Evolutionary conservation across 306 rosid species (phyloP).

Genomic region (Sechiopsis laciniata): DNA sequence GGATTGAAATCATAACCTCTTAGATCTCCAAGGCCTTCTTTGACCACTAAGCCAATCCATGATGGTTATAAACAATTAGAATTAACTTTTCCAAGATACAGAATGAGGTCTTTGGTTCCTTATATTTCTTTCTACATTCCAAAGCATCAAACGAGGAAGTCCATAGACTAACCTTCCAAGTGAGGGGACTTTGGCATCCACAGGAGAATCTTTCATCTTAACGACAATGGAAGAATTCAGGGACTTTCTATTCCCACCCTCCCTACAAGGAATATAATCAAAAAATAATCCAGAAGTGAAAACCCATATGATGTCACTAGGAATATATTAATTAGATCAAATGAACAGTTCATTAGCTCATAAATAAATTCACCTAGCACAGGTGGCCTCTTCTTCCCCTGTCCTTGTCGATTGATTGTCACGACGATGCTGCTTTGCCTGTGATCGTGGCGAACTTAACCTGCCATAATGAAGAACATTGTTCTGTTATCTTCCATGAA

Average conservation of each 20-base stretch:
- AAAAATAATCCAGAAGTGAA: neutral
- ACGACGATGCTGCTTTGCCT: slow-evolving; percentile 37
- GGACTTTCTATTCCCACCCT: slow-evolving; percentile 38
- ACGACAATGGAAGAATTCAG: slow-evolving; percentile 34
- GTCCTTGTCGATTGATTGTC: slow-evolving; percentile 41
- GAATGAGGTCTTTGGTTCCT: slow-evolving; percentile 27
- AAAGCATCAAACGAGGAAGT: slow-evolving; percentile 25
- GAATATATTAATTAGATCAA: neutral
- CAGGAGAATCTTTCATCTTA: slow-evolving; percentile 39
- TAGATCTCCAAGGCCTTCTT: too few relatives aligned
- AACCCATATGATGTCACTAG: slow-evolving; percentile 4
- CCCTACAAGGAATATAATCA: slow-evolving; percentile 34
- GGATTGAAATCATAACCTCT: too few relatives aligned
- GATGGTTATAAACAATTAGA: neutral
- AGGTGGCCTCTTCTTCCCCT: slow-evolving; percentile 40
- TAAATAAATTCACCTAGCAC: slow-evolving; percentile 30
- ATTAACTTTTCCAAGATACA: neutral
- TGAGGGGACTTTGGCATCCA: slow-evolving; percentile 39
- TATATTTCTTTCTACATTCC: slow-evolving; percentile 37
- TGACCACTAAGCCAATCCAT: too few relatives aligned
- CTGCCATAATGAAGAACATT: slow-evolving; percentile 35
- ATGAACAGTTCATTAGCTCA: slow-evolving; percentile 12
- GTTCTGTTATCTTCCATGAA: slow-evolving; percentile 32
- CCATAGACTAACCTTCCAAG: slow-evolving; percentile 40
- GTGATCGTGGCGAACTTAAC: slow-evolving; percentile 44